Conservation (phyloP, 805 yeast genomes). For the Metschnikowia colocasiae region DNA sequence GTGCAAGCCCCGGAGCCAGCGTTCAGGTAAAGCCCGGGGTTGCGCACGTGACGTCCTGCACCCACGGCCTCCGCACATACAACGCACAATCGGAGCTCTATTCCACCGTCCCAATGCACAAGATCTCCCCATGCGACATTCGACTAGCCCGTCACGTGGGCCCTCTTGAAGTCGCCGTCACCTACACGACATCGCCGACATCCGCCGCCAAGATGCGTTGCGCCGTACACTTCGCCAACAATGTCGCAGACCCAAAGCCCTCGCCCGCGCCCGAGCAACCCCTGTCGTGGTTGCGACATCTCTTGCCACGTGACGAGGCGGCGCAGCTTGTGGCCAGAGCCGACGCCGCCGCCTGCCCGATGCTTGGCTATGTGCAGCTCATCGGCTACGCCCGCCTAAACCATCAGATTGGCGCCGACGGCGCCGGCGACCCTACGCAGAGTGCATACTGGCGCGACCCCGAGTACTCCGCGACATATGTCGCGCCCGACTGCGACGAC, state of each 20-base stretch:
- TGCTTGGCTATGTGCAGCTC: constrained; percentile 38
- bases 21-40: too few species aligned
- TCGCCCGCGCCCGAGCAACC: not conserved
- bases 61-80: not conserved
- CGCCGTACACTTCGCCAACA: not conserved
- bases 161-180: not conserved
- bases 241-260: not conserved
- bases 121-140: constrained; percentile 1
- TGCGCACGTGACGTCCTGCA: too few species aligned
- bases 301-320: constrained; percentile 9
- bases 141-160: constrained; percentile 3
- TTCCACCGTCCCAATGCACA: not conserved
- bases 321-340: not conserved
- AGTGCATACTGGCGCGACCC: constrained; percentile 35
- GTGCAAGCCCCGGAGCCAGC: too few species aligned
- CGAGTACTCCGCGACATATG: constrained; percentile 31
- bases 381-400: constrained; percentile 39
- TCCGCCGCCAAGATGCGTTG: not conserved
- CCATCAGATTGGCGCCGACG: constrained; percentile 27
- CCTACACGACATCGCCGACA: not conserved
- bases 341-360: constrained; percentile 17
- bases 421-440: constrained; percentile 14
- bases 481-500: constrained; percentile 22
- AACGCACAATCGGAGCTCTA: not conserved
- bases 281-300: constrained; percentile 12